Evolutionary conservation across 768 basidiomycete genomes (phyloP), one percentile per base, ranked within the genome.

Genomic region (Leccinum pellstonianum): DNA sequence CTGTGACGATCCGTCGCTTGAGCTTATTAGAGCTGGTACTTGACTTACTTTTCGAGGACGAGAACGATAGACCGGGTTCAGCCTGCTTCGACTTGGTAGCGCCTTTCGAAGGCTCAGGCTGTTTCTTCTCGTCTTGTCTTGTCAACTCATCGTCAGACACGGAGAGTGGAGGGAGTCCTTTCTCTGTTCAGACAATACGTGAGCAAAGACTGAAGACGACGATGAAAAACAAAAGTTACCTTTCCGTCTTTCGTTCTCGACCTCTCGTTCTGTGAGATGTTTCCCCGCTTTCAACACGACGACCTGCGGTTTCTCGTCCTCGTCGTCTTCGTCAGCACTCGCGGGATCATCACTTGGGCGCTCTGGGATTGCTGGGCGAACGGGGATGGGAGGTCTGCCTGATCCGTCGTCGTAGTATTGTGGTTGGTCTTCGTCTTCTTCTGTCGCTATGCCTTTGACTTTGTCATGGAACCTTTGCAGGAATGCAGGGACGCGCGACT

Each of bases 231-330:
- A 37, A 66, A 78, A 33, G 17, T 53, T 60, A 91, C 91, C 89
- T 80, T 82, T 85, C 56, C 91, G 83, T 56, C 81, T 80, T 66
- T 90, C 80, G 69, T 91, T 88, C 79, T 91, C 88, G 4, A 81
- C 93, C 67, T 96, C 91, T 56, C 81, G 76, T 62, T 82, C 87
- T 2, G 84, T 85, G 47, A 97, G 79, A 77, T 97, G 95, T 70
- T 92, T 95, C 27, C 95, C 94, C 64, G 88, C 84, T 68, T 84
- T 92, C 64, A 97, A 71, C 9, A 96, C 94, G 3, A 97, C 92
- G 8, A 97, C 85, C 69, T 92, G 91, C 3, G 94, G 94, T 64
- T 82, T 86, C 73, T 95, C 94, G 66, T 94, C 93, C 0, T 71
- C 83, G 4, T 78, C 77, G 59, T 86, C 86, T 58, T 92, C 90